Percentiles rank a stretch among this genome's conserved stretches.
Conservation (phyloP, 495 filamentous ascomycete genomes). For the Neurospora sp. region DNA sequence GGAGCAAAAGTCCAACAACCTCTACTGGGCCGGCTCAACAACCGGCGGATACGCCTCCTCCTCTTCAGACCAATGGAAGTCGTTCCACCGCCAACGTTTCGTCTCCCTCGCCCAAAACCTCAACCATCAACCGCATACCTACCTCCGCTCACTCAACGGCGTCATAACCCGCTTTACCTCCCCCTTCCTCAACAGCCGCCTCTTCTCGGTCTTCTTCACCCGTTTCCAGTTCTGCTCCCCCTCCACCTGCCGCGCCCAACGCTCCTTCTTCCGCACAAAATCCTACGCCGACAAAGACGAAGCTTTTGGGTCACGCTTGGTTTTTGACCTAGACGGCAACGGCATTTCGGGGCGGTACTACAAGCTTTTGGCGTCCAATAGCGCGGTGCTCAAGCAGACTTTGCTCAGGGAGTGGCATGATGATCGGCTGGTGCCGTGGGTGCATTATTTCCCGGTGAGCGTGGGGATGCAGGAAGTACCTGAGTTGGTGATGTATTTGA, state of each 20-base stretch:
- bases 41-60: slow-evolving; percentile 31
- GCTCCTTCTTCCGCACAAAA: slow-evolving; percentile 10
- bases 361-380: slow-evolving; percentile 33
- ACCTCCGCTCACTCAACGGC: slow-evolving; percentile 4
- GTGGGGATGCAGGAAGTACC: slow-evolving; percentile 6
- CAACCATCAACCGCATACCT: slow-evolving; percentile 14
- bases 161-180: neutral
- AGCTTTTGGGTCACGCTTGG: slow-evolving; percentile 16
- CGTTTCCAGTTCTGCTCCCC: neutral
- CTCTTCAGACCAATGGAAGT: slow-evolving; percentile 18
- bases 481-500: slow-evolving; percentile 31
- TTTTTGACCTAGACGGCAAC: slow-evolving; percentile 49
- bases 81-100: slow-evolving; percentile 40
- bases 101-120: slow-evolving; percentile 24
- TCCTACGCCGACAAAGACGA: slow-evolving; percentile 12
- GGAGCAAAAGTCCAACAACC: slow-evolving; percentile 27
- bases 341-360: slow-evolving; percentile 42
- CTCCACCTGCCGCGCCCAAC: neutral
- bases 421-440: slow-evolving; percentile 34
- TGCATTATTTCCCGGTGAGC: slow-evolving; percentile 18
- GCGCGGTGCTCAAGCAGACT: slow-evolving; percentile 36
- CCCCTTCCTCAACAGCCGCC: slow-evolving; percentile 11
- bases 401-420: slow-evolving; percentile 50
- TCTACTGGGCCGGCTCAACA: slow-evolving; percentile 43
- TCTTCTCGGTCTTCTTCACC: slow-evolving; percentile 3